A percentile compares a stretch with the other conserved stretches of the same genome.
These are phyloP conservation scores for Multifurca ochricompacta DNA, from an alignment of 768 basidiomycete genomes.

Conservation along the genomic window DNA sequence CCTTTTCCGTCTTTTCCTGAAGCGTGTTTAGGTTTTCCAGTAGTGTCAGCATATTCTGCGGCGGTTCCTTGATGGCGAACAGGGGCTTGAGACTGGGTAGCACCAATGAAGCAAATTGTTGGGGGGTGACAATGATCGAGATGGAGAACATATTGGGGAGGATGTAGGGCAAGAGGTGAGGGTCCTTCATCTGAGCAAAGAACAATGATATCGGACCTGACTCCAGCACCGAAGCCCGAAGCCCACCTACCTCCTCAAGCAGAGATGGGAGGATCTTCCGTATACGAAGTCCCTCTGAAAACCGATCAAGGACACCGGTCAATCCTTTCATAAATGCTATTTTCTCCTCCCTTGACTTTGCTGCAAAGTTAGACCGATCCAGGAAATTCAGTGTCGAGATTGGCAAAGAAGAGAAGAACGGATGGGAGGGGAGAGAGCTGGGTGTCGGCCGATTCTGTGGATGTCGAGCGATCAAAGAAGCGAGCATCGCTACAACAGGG, in stretches of 20 bases:
- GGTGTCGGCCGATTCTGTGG: slow-evolving; percentile 69
- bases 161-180: slow-evolving; percentile 86
- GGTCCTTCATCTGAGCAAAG: slow-evolving; percentile 77
- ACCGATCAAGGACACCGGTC: slow-evolving; percentile 67
- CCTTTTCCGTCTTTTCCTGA: slow-evolving; percentile 82
- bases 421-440: slow-evolving; percentile 66
- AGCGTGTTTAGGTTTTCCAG: slow-evolving; percentile 84
- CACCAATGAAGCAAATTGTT: slow-evolving; percentile 75
- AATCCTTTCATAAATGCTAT: slow-evolving; percentile 93
- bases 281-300: slow-evolving; percentile 78
- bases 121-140: slow-evolving; percentile 62
- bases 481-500: slow-evolving; percentile 54
- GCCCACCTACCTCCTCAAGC: slow-evolving; percentile 85
- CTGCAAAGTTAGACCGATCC: slow-evolving; percentile 90
- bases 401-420: slow-evolving; percentile 93
- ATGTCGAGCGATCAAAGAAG: slow-evolving; percentile 73
- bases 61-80: slow-evolving; percentile 88
- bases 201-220: neutral
- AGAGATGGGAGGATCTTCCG: slow-evolving; percentile 89
- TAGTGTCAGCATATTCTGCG: slow-evolving; percentile 93
- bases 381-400: slow-evolving; percentile 95
- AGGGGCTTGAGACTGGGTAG: slow-evolving; percentile 85
- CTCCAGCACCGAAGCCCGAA: neutral
- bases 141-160: slow-evolving; percentile 94
- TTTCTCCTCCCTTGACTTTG: slow-evolving; percentile 92